These are phyloP conservation scores for Trichoderma koningiopsis DNA, from an alignment of 2,329 filamentous ascomycete genomes.

Conservation along the genomic window DNA sequence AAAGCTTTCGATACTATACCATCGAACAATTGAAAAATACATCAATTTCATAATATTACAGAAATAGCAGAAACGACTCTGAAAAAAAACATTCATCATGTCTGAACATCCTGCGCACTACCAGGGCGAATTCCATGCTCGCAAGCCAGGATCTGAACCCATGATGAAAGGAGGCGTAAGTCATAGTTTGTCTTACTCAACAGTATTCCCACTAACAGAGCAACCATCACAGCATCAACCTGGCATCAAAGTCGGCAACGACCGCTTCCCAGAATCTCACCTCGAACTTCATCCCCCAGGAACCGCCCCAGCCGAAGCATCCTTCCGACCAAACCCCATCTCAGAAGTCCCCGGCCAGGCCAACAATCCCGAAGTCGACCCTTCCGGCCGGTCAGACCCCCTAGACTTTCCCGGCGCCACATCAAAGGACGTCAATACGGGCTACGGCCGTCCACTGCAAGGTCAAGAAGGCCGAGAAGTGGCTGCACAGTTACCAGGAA, in stretches of 20 bases:
- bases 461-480: slow-evolving; percentile 47
- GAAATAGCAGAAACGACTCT: neutral
- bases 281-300: slow-evolving; percentile 63
- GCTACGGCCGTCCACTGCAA: slow-evolving; percentile 47
- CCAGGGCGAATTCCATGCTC: slow-evolving; percentile 18
- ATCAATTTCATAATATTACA: neutral
- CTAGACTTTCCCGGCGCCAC: slow-evolving; percentile 48
- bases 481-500: slow-evolving; percentile 11
- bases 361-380: slow-evolving; percentile 33
- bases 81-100: neutral
- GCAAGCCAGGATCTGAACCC: slow-evolving; percentile 13
- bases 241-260: slow-evolving; percentile 62
- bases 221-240: slow-evolving; percentile 58
- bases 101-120: slow-evolving; percentile 2
- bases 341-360: slow-evolving; percentile 43
- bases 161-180: slow-evolving; percentile 28
- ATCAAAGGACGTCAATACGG: slow-evolving; percentile 46
- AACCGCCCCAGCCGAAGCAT: slow-evolving; percentile 56
- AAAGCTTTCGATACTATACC: accelerated
- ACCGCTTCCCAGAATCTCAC: slow-evolving; percentile 63
- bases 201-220: neutral
- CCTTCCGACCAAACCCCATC: slow-evolving; percentile 44
- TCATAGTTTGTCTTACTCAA: neutral
- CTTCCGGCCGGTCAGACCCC: slow-evolving; percentile 34
- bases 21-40: neutral